A percentile compares a stretch with the other conserved stretches of the same genome.
phyloP scores from a whole-genome alignment of 495 filamentous ascomycete genomes.

The Aspergillus heteromorphus region DNA sequence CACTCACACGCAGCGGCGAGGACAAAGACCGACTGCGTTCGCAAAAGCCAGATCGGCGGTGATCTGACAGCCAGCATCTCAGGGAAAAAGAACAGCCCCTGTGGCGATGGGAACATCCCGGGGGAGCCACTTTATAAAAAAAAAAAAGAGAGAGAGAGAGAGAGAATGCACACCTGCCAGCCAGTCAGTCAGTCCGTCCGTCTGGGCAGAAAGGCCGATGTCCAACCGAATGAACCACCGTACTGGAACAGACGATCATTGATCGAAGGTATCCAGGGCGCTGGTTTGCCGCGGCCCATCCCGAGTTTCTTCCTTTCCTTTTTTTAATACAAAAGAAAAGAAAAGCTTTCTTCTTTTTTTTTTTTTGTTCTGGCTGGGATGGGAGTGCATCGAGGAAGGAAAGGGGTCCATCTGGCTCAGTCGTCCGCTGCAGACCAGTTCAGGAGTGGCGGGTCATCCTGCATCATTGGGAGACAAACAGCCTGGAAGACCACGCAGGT shows the following conservation, averaged over 20 bases:
- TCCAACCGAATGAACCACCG: conserved; percentile 8
- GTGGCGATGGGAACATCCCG: background rate
- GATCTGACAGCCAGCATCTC: background rate
- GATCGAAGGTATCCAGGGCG: conserved; percentile 7
- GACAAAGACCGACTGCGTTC: background rate
- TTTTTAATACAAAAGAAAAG: no score
- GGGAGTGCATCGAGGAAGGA: background rate
- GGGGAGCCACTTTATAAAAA: background rate
- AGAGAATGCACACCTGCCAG: no score
- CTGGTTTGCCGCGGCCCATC: conserved; percentile 5
- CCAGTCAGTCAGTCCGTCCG: no score
- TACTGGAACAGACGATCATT: conserved; percentile 11
- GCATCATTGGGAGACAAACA: conserved; percentile 30
- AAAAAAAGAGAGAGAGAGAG: no score
- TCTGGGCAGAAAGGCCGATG: conserved; percentile 4
- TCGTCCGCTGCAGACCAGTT: conserved; percentile 25
- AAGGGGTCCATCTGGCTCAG: no score
- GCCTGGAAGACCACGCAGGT: conserved; percentile 12
- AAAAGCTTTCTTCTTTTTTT: background rate
- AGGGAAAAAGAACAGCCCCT: background rate
- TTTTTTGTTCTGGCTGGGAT: no score
- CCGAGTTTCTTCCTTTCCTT: background rate
- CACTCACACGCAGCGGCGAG: background rate
- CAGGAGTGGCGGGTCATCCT: conserved; percentile 36
- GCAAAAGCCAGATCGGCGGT: background rate